Base-by-base conservation (phyloP, 345 rosid genomes). In the Salix suchowensis region DNA sequence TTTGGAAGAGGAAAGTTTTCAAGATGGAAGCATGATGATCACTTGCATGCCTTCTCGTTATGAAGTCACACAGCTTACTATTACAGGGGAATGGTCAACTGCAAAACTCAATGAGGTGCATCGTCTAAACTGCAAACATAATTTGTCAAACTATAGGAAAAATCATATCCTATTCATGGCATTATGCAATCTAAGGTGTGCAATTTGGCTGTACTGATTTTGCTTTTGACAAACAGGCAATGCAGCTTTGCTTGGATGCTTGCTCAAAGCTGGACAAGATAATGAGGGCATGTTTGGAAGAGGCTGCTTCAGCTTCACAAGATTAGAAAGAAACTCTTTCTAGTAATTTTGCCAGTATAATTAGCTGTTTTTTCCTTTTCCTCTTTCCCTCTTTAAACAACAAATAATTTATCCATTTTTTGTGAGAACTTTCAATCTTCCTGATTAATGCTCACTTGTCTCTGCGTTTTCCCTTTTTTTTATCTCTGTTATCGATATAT, bases 231-330 rank as follows among this genome's bases (percentile, higher is more conserved):
- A 24, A 73, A 73, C 90, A 94, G 98, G 97, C 91, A 72, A 90
- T 90, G 98, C 91, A 93, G 87, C 94, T 95, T 52, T 89, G 93
- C 84, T 89, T 93, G 13, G 98, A 91, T 55, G 98, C 97, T 32
- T 88, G 93, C 83, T 77, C 87, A 2, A 90, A 93, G 84, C 97
- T 95, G 36, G 91, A 89, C 61, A 84, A 85, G 73, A 84, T 95
- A 78, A 91, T 95, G 98, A 87, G 97, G 61, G 87, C 87, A 72
- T 91, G 97, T 78, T 82, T 95, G 82, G 89, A 91, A 83, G 92
- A 90, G 48, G 78, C 93, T 55, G 92, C 91, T 21, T 86, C 89
- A 23, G 85, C 86, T 55, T 77, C 87, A 16, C 80, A 85, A 23
- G 90, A 86, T 71, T 89, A 85, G 84, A 72, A 67, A 34, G 36